Evolutionary conservation across 306 rosid species (phyloP), one percentile per base, ranked within the genome.

Genomic region (Myrica gale): DNA sequence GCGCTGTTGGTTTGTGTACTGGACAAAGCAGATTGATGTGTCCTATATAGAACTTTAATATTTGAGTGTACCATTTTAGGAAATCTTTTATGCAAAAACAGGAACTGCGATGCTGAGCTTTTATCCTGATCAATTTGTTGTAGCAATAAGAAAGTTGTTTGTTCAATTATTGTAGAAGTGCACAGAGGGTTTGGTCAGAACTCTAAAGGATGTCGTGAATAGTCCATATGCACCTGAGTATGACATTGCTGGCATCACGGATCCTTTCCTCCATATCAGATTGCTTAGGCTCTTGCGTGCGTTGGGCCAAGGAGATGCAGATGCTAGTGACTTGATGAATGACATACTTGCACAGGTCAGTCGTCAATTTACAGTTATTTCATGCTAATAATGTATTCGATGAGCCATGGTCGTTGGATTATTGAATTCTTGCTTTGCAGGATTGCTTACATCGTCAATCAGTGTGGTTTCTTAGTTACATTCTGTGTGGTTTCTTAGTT

Each of bases 331-430:
- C 72, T 71, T 71, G 55, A 95, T 95, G 99, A 95, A 92, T 85
- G 99, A 95, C 87, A 90, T 95, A 88, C 99, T 95, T 88, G 99
- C 99, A 46, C 99, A 95, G 97, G 99, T 95, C 39, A 86, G 82
- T 82, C 78, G 79, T 71, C 32, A 52, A 39, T 72, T 32, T 19
- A 32, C 26, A 37, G 19, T 46, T 47, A 37, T 74, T 58, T 78
- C 46, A 47, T 78, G 42, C 53, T 55, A 45, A 81, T 82, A 39
- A 53, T 53, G 48, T 74, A 50, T 46, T 77, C 47, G 68, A 44
- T 57, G 52, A 21, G 45, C 63, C 57, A 52, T 76, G 63, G 73
- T 69, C 76, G 13, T 70, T 62, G 69, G 23, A 61, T 72, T 37
- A 50, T 73, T 77, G 45, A 43, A 68, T 79, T 53, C 41, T 68